Conservation (phyloP, 345 rosid genomes). For the Garcia nutans region DNA sequence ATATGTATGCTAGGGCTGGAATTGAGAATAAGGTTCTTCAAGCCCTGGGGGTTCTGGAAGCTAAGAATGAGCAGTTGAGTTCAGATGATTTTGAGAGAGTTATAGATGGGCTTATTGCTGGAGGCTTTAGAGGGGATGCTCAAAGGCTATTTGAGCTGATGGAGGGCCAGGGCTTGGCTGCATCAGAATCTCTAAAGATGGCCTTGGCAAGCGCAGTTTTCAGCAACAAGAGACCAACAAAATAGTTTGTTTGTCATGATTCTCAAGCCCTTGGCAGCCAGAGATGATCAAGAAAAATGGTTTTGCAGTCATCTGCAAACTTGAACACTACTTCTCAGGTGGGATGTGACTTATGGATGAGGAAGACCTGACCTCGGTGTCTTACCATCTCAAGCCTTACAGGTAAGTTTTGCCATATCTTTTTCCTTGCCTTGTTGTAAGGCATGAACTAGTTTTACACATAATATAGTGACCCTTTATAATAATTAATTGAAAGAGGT, state of each 20-base stretch:
- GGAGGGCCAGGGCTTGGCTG: slow-evolving; percentile 52
- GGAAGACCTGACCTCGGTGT: neutral
- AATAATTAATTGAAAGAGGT: slow-evolving; percentile 4
- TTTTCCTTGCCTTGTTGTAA: neutral
- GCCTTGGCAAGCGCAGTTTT: slow-evolving; percentile 28
- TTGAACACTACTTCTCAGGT: neutral
- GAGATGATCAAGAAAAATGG: neutral
- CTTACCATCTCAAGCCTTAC: neutral
- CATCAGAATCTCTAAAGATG: slow-evolving; percentile 39
- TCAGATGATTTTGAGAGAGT: slow-evolving; percentile 57
- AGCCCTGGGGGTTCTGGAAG: slow-evolving; percentile 53
- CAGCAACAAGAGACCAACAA: slow-evolving; percentile 19
- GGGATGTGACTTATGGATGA: neutral
- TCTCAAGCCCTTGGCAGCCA: neutral
- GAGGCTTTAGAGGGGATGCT: slow-evolving; percentile 73
- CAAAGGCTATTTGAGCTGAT: slow-evolving; percentile 45
- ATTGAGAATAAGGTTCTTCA: slow-evolving; percentile 84
- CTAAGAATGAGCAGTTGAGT: slow-evolving; percentile 51
- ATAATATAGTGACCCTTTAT: neutral
- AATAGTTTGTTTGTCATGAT: slow-evolving; percentile 3
- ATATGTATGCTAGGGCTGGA: slow-evolving; percentile 59
- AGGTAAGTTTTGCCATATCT: neutral
- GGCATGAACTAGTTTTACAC: neutral
- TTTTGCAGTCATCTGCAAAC: neutral
- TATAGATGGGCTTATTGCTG: slow-evolving; percentile 50